Evolutionary conservation across 345 rosid genomes (phyloP), one percentile per base, ranked within the genome.

Genomic region (Draba incana): DNA sequence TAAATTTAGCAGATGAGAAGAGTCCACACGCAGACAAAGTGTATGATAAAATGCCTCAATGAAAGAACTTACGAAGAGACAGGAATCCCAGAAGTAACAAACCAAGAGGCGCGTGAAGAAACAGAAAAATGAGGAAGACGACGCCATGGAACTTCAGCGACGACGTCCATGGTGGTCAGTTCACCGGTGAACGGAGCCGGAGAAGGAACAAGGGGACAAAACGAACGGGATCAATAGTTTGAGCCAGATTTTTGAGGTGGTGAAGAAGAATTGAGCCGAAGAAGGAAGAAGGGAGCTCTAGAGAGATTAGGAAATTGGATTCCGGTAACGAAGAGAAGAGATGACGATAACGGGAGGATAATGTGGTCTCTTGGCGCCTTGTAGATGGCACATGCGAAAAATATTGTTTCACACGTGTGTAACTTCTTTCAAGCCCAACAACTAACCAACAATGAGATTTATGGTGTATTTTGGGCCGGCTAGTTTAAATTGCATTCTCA

Each of bases 21-120:
- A 51, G 28, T 1, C 2, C 53, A 20, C 20, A 20, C 20, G 43
- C 55, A 59, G 24, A 75, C 54, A 10, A 64, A 49, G 79, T 75
- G 79, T 75, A 62, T 75, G 79, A 27, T 62, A 31, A 11, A 69
- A 69, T 75, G 75, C 70, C 20, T 0, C 49, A 56, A 9, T 25
- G 66, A 69, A 54, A 3, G 37, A 53, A 79, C 90, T 74, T 76
- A 87, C 94, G 85, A 83, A 16, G 85, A 76, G 3, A 81, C 72
- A 56, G 83, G 78, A 59, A 77, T 65, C 44, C 68, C 76, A 25
- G 80, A 67, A 67, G 75, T 62, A 46, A 75, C 39, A 28, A 75
- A 58, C 78, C 79, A 81, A 35, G 86, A 70, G 57, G 84, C 59
- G 45, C 84, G 76, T 10, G 77, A 70, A 55, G 68, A 69, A 64